These are phyloP conservation scores for Alternaria triticimaculans DNA, from an alignment of 2,329 filamentous ascomycete species.

Conservation along the genomic window DNA sequence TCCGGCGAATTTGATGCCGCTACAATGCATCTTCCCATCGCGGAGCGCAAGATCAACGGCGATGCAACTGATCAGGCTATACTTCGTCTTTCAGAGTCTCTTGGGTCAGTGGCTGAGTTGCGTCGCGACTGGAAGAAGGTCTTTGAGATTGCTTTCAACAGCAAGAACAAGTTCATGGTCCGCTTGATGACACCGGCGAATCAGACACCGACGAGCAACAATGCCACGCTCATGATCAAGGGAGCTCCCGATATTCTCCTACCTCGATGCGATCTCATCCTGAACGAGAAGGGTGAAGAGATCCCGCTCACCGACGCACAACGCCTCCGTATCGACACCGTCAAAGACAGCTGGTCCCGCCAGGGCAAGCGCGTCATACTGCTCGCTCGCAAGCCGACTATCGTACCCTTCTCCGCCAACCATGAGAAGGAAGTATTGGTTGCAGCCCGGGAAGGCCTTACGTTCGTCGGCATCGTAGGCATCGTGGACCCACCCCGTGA, in stretches of 20 bases:
- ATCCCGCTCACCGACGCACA: constrained; percentile 56
- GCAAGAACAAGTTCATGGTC: constrained; percentile 85
- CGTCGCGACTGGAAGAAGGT: constrained; percentile 69
- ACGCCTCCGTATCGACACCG: constrained; percentile 58
- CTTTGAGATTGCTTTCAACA: constrained; percentile 73
- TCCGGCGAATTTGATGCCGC: constrained; percentile 75
- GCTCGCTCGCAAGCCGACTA: constrained; percentile 66
- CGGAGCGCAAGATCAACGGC: constrained; percentile 70
- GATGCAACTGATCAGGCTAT: constrained; percentile 80
- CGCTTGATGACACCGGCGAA: constrained; percentile 59
- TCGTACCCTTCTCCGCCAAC: constrained; percentile 51
- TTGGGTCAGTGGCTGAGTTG: constrained; percentile 66
- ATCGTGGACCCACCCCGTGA: constrained; percentile 67
- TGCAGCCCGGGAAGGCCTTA: constrained; percentile 58
- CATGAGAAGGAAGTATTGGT: constrained; percentile 66
- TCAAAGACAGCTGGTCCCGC: constrained; percentile 73
- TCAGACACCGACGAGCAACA: constrained; percentile 37
- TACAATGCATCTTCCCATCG: constrained; percentile 64
- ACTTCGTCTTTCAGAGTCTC: constrained; percentile 71
- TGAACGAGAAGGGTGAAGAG: constrained; percentile 62
- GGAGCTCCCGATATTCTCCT: constrained; percentile 79
- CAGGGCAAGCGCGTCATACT: constrained; percentile 73
- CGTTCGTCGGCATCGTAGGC: constrained; percentile 63
- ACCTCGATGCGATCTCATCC: constrained; percentile 64
- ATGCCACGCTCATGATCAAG: constrained; percentile 71